Evolutionary conservation across 192 early-diverging fungal genomes (phyloP), one percentile per base, ranked within the genome.

Genomic region (Lunasporangiospora selenospora): DNA sequence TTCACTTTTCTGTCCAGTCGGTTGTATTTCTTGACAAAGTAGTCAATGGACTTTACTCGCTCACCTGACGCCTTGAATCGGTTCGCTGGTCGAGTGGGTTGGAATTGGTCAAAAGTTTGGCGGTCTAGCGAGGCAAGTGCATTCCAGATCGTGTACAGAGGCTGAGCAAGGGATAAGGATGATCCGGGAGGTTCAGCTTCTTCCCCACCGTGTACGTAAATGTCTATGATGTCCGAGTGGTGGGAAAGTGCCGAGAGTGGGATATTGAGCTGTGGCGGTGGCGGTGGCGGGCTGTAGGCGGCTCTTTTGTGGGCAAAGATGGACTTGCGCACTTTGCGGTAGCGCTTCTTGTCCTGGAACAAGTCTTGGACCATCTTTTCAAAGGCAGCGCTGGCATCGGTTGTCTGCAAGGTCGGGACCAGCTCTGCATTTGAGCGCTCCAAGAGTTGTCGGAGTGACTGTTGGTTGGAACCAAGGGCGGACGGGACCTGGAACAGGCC

Each of bases 21-120:
- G 45, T 77, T 77, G 60, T 78, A 78, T 41, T 81, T 78, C 46
- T 54, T 70, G 9, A 75, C 49, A 38, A 71, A 54, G 18, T 69
- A 40, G 45, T 81, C 80, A 37, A 81, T 81, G 3, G 76, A 57
- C 13, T 15, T 12, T 3, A 76, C 62, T 8, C 47, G 51, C 3
- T 75, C 59, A 1, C 60, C 58, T n/a, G n/a, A n/a, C 12, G 42
- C 53, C 16, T 51, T 65, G 53, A 75, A 71, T 39, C 43, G 31
- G 3, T 51, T 57, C 10, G 43, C 52, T 7, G 58, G 60, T 15
- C 67, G 63, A 16, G 59, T 60, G 2, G 80, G 80, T 15, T 81
- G 80, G 38, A 41, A 75, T 15, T 57, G 58, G 34, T 78, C 76
- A 8, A 81, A 36, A 4, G 34, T 16, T 5, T 23, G 15, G 19